Evolutionary conservation across 129 eudicot species (phyloP).

Genomic region (Apium graveolens): DNA sequence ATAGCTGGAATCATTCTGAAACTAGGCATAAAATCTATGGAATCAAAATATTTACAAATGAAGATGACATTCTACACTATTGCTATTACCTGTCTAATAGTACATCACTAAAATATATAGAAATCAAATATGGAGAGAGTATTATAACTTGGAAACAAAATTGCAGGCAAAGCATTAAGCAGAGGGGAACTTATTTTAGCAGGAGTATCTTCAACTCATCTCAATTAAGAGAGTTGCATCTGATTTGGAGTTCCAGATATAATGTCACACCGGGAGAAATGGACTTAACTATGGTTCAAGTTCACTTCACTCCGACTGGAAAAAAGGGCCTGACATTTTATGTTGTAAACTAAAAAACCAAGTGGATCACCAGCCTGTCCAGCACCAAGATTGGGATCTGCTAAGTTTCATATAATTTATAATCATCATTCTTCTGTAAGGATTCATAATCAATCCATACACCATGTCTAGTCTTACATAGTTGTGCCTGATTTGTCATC

Average conservation of each 20-base stretch:
- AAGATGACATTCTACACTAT: background rate
- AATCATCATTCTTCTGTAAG: background rate
- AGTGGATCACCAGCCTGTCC: background rate
- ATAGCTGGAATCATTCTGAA: background rate
- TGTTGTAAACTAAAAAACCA: background rate
- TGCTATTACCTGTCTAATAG: background rate
- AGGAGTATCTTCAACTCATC: background rate
- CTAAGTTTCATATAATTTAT: background rate
- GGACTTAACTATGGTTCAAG: background rate
- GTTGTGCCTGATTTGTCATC: background rate
- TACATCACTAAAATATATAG: background rate
- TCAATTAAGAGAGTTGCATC: too few species aligned
- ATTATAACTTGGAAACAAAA: background rate
- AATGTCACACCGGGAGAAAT: background rate
- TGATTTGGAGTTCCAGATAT: background rate
- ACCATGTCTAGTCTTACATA: background rate
- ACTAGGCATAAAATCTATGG: background rate
- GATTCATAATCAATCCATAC: background rate
- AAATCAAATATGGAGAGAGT: background rate
- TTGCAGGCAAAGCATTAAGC: background rate
- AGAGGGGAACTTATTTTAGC: background rate
- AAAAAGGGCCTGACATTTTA: background rate
- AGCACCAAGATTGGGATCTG: conserved; percentile 7
- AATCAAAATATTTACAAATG: background rate
- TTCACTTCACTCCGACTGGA: background rate